phyloP scores from a whole-genome alignment of 2,329 filamentous ascomycete genomes.

The Phaeosphaeriaceae sp. region DNA sequence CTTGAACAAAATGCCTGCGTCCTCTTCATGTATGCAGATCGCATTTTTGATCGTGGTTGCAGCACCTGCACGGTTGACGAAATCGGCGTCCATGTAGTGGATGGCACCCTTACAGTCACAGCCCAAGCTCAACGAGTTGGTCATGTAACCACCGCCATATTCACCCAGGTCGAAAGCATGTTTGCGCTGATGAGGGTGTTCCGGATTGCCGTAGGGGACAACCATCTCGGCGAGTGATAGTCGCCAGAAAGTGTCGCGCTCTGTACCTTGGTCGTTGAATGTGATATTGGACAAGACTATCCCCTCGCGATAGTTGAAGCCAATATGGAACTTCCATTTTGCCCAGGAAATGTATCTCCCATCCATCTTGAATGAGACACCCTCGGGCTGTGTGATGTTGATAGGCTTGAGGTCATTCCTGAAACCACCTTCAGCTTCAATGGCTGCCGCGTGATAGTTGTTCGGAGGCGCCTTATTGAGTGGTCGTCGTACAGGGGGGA shows the following conservation, averaged over 20 bases:
- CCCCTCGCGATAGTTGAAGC: conserved; percentile 94
- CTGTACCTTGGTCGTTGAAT: conserved; percentile 80
- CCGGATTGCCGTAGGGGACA: conserved; percentile 84
- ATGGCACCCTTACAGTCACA: conserved; percentile 91
- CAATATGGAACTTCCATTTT: conserved; percentile 91
- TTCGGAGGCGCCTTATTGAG: conserved; percentile 74
- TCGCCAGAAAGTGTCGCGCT: conserved; percentile 84
- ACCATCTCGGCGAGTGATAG: conserved; percentile 94
- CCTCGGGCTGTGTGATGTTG: conserved; percentile 86
- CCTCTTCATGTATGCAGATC: conserved; percentile 94
- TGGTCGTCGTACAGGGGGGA: conserved; percentile 78
- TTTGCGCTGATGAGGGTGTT: conserved; percentile 80
- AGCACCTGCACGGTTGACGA: conserved; percentile 79
- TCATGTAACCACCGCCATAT: conserved; percentile 84
- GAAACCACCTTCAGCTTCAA: conserved; percentile 78
- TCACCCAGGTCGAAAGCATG: conserved; percentile 83
- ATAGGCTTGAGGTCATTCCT: conserved; percentile 83
- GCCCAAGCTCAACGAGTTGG: conserved; percentile 76
- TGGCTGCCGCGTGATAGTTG: conserved; percentile 79
- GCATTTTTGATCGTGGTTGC: conserved; percentile 88
- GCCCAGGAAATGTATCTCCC: conserved; percentile 84
- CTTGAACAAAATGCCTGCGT: conserved; percentile 90
- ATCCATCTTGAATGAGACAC: conserved; percentile 82
- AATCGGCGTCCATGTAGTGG: conserved; percentile 88
- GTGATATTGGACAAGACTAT: conserved; percentile 90